phyloP scores from a whole-genome alignment of 805 yeast genomes.

The Wickerhamomyces bovis region DNA sequence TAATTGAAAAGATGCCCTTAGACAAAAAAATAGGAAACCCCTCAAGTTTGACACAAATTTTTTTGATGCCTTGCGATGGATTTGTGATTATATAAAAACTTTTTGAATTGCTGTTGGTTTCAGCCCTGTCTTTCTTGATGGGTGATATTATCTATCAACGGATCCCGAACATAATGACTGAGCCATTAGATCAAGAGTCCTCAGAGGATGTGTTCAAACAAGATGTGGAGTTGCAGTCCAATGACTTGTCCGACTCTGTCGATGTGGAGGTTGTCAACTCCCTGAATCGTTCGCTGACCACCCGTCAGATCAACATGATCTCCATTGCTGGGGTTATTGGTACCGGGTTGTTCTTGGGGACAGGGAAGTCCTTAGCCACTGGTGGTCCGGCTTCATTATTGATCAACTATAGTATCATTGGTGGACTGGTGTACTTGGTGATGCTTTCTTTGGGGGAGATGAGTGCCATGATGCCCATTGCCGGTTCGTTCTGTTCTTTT shows the following conservation, averaged over 20 bases:
- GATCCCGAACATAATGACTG: no score
- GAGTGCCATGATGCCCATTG: slow-evolving; percentile 41
- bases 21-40: no score
- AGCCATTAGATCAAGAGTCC: neutral
- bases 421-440: slow-evolving; percentile 53
- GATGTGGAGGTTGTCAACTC: slow-evolving; percentile 11
- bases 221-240: neutral
- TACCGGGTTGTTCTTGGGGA: slow-evolving; percentile 56
- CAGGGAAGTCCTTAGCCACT: slow-evolving; percentile 38
- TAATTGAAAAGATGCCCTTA: no score
- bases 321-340: slow-evolving; percentile 84
- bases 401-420: slow-evolving; percentile 30
- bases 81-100: neutral
- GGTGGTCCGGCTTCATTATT: slow-evolving; percentile 36
- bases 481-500: slow-evolving; percentile 57
- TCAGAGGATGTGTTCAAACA: neutral
- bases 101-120: neutral
- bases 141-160: neutral
- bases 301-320: slow-evolving; percentile 61
- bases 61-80: neutral
- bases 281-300: slow-evolving; percentile 28
- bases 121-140: neutral
- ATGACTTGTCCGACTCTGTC: neutral
- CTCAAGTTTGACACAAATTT: neutral
- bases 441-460: slow-evolving; percentile 60